Base-by-base conservation (phyloP, 805 yeast species). In the Candida anglica region DNA sequence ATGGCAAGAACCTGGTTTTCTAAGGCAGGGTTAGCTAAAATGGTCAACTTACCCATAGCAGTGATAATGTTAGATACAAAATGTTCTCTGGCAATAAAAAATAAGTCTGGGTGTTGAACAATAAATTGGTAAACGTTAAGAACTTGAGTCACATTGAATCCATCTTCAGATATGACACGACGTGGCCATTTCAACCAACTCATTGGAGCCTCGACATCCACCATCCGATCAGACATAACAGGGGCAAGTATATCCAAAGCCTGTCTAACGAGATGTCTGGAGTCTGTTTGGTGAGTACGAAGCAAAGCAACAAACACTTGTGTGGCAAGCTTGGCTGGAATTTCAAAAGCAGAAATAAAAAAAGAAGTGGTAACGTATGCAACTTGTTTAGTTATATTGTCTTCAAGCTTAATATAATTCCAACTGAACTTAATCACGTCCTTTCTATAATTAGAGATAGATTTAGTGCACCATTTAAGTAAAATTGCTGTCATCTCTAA, bases 131-230 rank as follows among this genome's bases (percentile, higher is more conserved):
- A 93, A 9, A 93, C 84, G 39, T 86, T 84, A 40, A 86, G 65
- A 24, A 89, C 96, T 50, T 87, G 96, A 2, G 81, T 77, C 3
- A 87, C 88, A 48, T 79, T 87, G 52, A 81, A 84, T 0, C 93
- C 91, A 50, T 88, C 95, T 52, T 94, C 98, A 2, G 89, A 80
- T 10, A 93, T 68, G 2, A 91, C 93, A 33, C 97, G 72, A 44
- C 97, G 79, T 0, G 96, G 95, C 89, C 96, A 88, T 45, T 86
- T 89, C 33, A 93, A 74, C 98, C 98, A 93, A 34, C 68, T 69
- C 39, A 71, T 64, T 6, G 78, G 73, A 5, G 75, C 66, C 0
- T 78, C 86, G 6, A 63, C 64, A 15, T 67, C 66, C 1, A 66
- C 66, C 59, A 84, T 73, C 33, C 94, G 68, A 36, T 71, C 70